Base-by-base conservation (phyloP, 1,139 yeast species). In the Hansenula anomala region DNA sequence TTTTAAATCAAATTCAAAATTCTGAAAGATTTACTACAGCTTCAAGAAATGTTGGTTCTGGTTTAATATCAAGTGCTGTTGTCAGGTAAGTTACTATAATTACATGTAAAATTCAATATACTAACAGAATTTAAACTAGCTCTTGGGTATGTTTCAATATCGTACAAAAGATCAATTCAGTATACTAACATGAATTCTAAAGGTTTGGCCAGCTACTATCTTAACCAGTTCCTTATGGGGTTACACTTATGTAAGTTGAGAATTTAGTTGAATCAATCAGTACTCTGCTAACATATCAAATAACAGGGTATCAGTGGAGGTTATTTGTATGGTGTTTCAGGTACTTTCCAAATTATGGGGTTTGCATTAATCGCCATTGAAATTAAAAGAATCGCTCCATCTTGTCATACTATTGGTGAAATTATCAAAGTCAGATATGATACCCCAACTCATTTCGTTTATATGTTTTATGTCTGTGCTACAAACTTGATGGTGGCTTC, bases 401-500 rank as follows among this genome's bases (percentile, higher is more conserved):
- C 69, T 34, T 79, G 80, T 20, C 81, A 76, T 52, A 75, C 80
- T 1, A 69, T 73, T 48, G 68, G 74, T 48, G 82, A 76, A 54
- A 71, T 75, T 38, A 64, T 75, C 44, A 67, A 61, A 46, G 68
- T 71, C 4, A 58, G 84, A 40, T 78, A 73, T 49, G 81, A 82
- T 30, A 61, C 58, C 27, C 61, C 61, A 6, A 58, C 62, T 2
- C 69, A 64, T 45, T 52, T 55, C 43, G 58, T 63, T 5, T 58
- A 51, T 34, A 33, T 62, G 37, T 63, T 59, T 42, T 66, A 61
- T 45, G 61, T 59, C 33, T 47, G 58, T 30, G 66, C 59, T 5
- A 60, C 66, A 7, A 63, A 63, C 41, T 50, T 58, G 28, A 56
- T 65, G 43, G 63, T 64, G 32, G 52, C 66, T 12, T 66, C 71